Evolutionary conservation across 352 stramenopile species (phyloP).

Genomic region (Phytophthora podocarpi): DNA sequence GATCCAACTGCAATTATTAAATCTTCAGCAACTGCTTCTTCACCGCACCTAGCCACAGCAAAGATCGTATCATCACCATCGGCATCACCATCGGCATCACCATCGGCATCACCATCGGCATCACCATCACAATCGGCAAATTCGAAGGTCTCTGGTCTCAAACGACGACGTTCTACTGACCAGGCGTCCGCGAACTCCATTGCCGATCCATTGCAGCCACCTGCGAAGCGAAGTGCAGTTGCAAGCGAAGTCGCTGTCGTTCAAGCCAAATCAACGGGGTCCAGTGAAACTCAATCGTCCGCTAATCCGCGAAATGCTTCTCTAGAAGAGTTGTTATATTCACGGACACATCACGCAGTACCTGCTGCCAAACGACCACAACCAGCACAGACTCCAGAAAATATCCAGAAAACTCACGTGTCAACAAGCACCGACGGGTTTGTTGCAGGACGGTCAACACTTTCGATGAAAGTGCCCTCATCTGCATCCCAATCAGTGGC

Average conservation of each 20-base stretch:
- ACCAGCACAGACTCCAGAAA: not conserved
- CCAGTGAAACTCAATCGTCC: not conserved
- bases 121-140: not conserved
- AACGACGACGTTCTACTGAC: constrained; percentile 16
- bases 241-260: not conserved
- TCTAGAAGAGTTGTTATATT: not conserved
- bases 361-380: not conserved
- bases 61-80: not conserved
- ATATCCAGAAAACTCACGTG: not conserved
- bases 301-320: not conserved
- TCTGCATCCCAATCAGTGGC: not conserved
- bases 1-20: not conserved
- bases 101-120: too few relatives aligned
- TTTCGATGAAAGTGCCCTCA: not conserved
- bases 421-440: not conserved
- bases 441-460: not conserved
- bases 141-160: not conserved
- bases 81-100: too few relatives aligned
- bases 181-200: not conserved
- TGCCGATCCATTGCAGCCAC: constrained; percentile 5
- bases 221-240: not conserved
- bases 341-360: not conserved
- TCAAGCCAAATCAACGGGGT: not conserved
- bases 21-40: not conserved
- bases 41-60: not conserved